Base-by-base conservation (phyloP, 2,329 filamentous ascomycete species). In the Metarhizium brunneum region DNA sequence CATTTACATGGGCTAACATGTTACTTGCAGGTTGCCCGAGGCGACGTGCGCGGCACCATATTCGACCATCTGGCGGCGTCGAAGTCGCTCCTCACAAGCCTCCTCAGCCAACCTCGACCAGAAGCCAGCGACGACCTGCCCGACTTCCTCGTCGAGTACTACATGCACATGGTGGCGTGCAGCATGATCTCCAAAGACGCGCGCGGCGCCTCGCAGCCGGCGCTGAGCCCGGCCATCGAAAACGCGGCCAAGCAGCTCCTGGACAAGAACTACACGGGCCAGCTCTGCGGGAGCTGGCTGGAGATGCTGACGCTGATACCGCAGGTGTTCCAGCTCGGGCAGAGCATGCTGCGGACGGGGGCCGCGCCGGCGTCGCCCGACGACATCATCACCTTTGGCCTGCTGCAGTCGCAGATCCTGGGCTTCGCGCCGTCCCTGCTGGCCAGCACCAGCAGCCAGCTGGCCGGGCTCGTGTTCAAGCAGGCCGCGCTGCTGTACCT, bases 101-200 rank as follows among this genome's bases (percentile, higher is more conserved):
- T 76, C 2, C 64, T 76, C 4, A 64, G 62, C 0, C 61, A 69
- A 4, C 65, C 64, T 4, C 64, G 69, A 45, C 58, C 63, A 0
- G 64, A 70, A 3, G 59, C 71, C 3, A 67, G 68, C 2, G 66
- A 68, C 13, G 68, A 73, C 10, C 58, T 78, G 2, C 69, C 71
- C 32, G 70, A 75, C 32, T 77, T 77, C 52, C 68, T 78, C 2
- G 69, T 76, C 49, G 76, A 78, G 61, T 77, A 77, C 43, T 77
- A 76, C 57, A 70, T 74, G 57, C 75, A 78, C 62, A 76, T 74
- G 49, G 70, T 73, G 3, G 69, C 72, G 3, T 69, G 73, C 6
- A 77, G 74, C 60, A 76, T 77, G 69, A 74, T 78, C 48, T 75
- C 75, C 0, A 71, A 75, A 36, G 57, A 72, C 49, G 61, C 65